A percentile compares a stretch with the other conserved stretches of the same genome.
Evolutionary conservation across 2,329 filamentous ascomycete species (phyloP).

Genomic region (Didymella lethalis): DNA sequence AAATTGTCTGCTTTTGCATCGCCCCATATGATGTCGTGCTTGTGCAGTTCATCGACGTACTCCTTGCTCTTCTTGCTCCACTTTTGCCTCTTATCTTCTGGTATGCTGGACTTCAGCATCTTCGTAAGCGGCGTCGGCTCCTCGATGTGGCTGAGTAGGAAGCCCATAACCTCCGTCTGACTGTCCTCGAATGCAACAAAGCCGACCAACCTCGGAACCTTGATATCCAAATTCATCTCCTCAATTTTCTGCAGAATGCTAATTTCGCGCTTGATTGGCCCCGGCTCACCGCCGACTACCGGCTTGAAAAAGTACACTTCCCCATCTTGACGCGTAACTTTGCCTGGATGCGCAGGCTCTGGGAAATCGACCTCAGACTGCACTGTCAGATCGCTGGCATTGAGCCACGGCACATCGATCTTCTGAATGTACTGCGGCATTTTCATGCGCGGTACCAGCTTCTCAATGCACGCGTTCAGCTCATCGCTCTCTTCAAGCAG

Average conservation of each 20-base stretch:
- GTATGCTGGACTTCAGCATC: constrained; percentile 21
- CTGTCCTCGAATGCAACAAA: constrained; percentile 24
- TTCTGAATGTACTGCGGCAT: constrained; percentile 32
- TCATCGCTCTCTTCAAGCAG: constrained; percentile 23
- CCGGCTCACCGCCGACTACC: constrained; percentile 24
- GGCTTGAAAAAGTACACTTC: constrained; percentile 30
- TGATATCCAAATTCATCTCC: constrained; percentile 22
- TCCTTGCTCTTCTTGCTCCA: constrained; percentile 25
- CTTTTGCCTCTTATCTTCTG: constrained; percentile 14
- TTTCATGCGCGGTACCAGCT: constrained; percentile 23
- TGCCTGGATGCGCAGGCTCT: constrained; percentile 29
- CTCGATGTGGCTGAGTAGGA: constrained; percentile 24
- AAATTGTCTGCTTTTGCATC: constrained; percentile 48
- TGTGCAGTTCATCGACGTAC: constrained; percentile 23
- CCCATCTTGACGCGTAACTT: constrained; percentile 15
- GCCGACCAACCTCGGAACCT: constrained; percentile 20
- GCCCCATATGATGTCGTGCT: constrained; percentile 36
- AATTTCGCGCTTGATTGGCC: constrained; percentile 30
- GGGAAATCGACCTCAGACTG: constrained; percentile 29
- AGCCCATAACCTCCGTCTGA: constrained; percentile 26
- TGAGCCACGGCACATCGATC: constrained; percentile 26
- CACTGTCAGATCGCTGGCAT: constrained; percentile 26
- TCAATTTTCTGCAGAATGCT: constrained; percentile 23
- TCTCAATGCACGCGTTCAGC: constrained; percentile 23
- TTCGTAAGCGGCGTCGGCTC: constrained; percentile 24